Conservation (phyloP, 495 filamentous ascomycete species). For the Podospora appendiculata region DNA sequence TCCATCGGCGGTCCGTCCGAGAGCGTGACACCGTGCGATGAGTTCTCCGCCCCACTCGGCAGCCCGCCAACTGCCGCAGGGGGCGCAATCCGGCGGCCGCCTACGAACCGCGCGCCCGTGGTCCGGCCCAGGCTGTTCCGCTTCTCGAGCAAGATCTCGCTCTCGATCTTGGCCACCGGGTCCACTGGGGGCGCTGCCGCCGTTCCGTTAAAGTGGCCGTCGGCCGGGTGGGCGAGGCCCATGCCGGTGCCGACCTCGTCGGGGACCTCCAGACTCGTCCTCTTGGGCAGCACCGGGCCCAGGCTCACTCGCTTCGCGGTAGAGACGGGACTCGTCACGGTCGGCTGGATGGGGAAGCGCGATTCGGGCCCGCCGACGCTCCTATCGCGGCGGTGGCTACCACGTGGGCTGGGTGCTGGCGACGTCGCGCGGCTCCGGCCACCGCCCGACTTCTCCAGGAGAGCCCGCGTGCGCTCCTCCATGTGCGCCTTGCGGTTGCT, state of each 20-base stretch:
- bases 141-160: constrained; percentile 33
- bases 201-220: constrained; percentile 32
- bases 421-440: constrained; percentile 63
- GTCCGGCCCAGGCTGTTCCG: constrained; percentile 42
- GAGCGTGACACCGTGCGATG: constrained; percentile 19
- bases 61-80: constrained; percentile 4
- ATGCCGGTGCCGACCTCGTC: constrained; percentile 24
- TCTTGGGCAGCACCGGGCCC: constrained; percentile 30
- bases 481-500: constrained; percentile 88
- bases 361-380: constrained; percentile 72
- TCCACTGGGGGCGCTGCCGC: constrained; percentile 17
- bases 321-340: constrained; percentile 45
- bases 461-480: constrained; percentile 82
- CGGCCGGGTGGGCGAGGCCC: constrained; percentile 23
- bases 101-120: constrained; percentile 30
- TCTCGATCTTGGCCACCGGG: constrained; percentile 31
- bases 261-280: constrained; percentile 41
- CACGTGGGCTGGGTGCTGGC: constrained; percentile 56
- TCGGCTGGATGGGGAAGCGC: constrained; percentile 79
- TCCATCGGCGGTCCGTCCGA: constrained; percentile 26
- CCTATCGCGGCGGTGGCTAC: constrained; percentile 61
- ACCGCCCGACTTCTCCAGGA: constrained; percentile 52
- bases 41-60: background rate
- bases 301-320: constrained; percentile 37
- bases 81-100: constrained; percentile 31